These are phyloP conservation scores for Medicago truncatula DNA, from an alignment of 306 rosid genomes.

Conservation along the genomic window MtrunA17r5.0-ANR NC_053049.1:11953501-11954000, in stretches of 20 bases:
- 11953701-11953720: slow-evolving; percentile 38
- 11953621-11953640: too few species aligned
- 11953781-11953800: slow-evolving; percentile 24
- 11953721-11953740: slow-evolving; percentile 35
- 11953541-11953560: too few species aligned
- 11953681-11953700: slow-evolving; percentile 52
- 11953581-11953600: too few species aligned
- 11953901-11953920: slow-evolving; percentile 43
- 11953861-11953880: slow-evolving; percentile 46
- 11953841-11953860: slow-evolving; percentile 43
- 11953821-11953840: slow-evolving; percentile 43
- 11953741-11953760: slow-evolving; percentile 44
- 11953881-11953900: slow-evolving; percentile 43
- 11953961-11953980: too few species aligned
- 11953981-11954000: too few species aligned
- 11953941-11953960: too few species aligned
- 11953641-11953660: too few species aligned
- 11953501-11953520: too few species aligned
- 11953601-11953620: too few species aligned
- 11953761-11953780: slow-evolving; percentile 45
- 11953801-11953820: slow-evolving; percentile 41
- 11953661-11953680: neutral
- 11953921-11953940: slow-evolving; percentile 39
- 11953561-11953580: too few species aligned
- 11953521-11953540: too few species aligned